A percentile compares a stretch with the other conserved stretches of the same genome.
Conservation (phyloP, 2,329 filamentous ascomycete genomes). For the Aspergillus proliferans region DNA sequence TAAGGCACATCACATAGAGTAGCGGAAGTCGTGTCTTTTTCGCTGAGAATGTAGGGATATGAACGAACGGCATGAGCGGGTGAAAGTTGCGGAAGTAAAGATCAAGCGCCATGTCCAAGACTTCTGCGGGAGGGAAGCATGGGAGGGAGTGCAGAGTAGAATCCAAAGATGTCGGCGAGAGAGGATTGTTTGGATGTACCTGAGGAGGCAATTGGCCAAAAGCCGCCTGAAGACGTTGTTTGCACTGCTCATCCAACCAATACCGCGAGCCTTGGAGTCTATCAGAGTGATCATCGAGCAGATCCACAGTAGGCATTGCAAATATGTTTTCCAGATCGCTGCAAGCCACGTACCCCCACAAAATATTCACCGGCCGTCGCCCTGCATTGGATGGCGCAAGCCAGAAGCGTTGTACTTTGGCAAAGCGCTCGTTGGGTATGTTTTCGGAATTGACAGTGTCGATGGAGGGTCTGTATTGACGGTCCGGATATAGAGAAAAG, state of each 20-base stretch:
- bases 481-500: constrained; percentile 14
- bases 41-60: constrained; percentile 48
- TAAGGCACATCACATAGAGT: constrained; percentile 48
- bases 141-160: constrained; percentile 21
- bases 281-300: constrained; percentile 13
- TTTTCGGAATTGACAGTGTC: constrained; percentile 17
- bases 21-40: constrained; percentile 43
- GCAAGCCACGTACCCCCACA: constrained; percentile 36
- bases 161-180: constrained; percentile 15
- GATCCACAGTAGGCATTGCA: constrained; percentile 18
- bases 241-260: constrained; percentile 39
- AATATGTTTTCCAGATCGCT: constrained; percentile 37
- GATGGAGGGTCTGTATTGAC: constrained; percentile 16
- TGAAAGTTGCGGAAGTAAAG: constrained; percentile 51
- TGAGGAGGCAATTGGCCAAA: constrained; percentile 23
- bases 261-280: constrained; percentile 26
- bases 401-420: constrained; percentile 39
- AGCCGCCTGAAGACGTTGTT: constrained; percentile 31
- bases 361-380: constrained; percentile 35
- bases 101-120: constrained; percentile 50
- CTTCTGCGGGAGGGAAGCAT: constrained; percentile 46
- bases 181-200: constrained; percentile 11
- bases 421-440: constrained; percentile 38
- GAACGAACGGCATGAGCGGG: constrained; percentile 48
- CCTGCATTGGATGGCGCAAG: constrained; percentile 31